A percentile compares a stretch with the other conserved stretches of the same genome.
phyloP scores from a whole-genome alignment of 371 early-diverging fungal genomes.

The Blastocladiella emersonii region DNA sequence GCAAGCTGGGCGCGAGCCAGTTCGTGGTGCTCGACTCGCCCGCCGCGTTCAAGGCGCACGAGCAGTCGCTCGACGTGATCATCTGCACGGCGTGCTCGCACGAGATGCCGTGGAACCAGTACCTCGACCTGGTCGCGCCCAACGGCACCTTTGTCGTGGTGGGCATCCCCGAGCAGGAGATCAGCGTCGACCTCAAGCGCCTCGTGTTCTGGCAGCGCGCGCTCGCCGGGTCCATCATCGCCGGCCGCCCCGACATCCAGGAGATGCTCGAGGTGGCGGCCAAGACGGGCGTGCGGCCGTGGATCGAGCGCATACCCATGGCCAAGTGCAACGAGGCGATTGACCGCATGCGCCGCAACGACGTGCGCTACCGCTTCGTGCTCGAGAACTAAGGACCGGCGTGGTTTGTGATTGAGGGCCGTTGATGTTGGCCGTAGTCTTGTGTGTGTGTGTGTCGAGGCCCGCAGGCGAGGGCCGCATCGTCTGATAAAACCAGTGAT shows the following conservation, averaged over 20 bases:
- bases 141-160: constrained; percentile 45
- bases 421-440: too few relatives aligned
- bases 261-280: constrained; percentile 59
- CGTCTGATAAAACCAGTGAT: too few relatives aligned
- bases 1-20: constrained; percentile 45
- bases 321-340: constrained; percentile 48
- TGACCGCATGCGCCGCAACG: constrained; percentile 38
- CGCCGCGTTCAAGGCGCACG: constrained; percentile 20
- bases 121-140: constrained; percentile 33
- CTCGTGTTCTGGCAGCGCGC: constrained; percentile 34
- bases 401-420: too few relatives aligned
- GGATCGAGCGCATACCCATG: constrained; percentile 45
- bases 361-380: constrained; percentile 57
- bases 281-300: constrained; percentile 46
- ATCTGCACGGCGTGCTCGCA: constrained; percentile 39
- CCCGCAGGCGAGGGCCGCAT: too few relatives aligned
- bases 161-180: constrained; percentile 44
- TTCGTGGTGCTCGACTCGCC: constrained; percentile 22
- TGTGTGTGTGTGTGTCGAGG: too few relatives aligned
- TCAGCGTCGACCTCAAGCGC: constrained; percentile 23
- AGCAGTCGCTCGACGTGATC: constrained; percentile 33
- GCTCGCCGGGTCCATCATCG: constrained; percentile 58
- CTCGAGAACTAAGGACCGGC: constrained; percentile 12
- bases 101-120: constrained; percentile 32
- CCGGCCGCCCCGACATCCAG: constrained; percentile 32